Percentiles rank a stretch among this genome's conserved stretches.
These are phyloP conservation scores for Boletus pseudo-olivaceus DNA, from an alignment of 768 basidiomycete genomes.

Conservation along the genomic window DNA sequence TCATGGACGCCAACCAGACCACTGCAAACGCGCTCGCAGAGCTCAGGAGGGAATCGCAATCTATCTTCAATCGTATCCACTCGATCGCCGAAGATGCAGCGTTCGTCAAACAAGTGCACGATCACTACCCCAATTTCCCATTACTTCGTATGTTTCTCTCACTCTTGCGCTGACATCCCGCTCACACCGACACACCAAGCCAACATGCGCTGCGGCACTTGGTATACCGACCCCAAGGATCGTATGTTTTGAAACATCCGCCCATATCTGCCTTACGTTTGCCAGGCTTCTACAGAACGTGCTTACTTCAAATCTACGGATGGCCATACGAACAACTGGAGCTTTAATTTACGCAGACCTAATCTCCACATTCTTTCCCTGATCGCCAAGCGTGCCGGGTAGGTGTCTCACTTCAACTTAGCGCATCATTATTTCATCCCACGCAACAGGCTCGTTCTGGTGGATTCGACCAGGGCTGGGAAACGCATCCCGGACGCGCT, in stretches of 20 bases:
- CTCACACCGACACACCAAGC: conserved; percentile 44
- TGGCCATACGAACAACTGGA: conserved; percentile 82
- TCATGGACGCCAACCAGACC: not conserved
- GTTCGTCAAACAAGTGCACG: conserved; percentile 60
- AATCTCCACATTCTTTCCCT: conserved; percentile 76
- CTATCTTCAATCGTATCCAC: conserved; percentile 84
- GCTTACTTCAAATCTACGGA: conserved; percentile 95
- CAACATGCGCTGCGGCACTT: conserved; percentile 90
- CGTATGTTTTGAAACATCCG: conserved; percentile 26
- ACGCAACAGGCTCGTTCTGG: conserved; percentile 63
- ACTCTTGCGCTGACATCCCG: not conserved
- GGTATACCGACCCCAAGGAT: conserved; percentile 79
- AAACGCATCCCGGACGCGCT: conserved; percentile 94
- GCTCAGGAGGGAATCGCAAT: conserved; percentile 65
- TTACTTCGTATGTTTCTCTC: conserved; percentile 47
- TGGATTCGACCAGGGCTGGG: conserved; percentile 90
- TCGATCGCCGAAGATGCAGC: conserved; percentile 75
- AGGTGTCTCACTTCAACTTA: not conserved
- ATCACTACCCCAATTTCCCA: conserved; percentile 47
- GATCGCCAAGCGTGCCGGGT: conserved; percentile 59
- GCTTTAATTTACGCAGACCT: conserved; percentile 77
- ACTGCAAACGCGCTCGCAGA: conserved; percentile 38
- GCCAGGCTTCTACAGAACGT: conserved; percentile 13
- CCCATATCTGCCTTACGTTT: not conserved
- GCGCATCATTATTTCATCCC: not conserved